phyloP scores from a whole-genome alignment of 148 eudicot species.

The Dianthus caryophyllus region DNA sequence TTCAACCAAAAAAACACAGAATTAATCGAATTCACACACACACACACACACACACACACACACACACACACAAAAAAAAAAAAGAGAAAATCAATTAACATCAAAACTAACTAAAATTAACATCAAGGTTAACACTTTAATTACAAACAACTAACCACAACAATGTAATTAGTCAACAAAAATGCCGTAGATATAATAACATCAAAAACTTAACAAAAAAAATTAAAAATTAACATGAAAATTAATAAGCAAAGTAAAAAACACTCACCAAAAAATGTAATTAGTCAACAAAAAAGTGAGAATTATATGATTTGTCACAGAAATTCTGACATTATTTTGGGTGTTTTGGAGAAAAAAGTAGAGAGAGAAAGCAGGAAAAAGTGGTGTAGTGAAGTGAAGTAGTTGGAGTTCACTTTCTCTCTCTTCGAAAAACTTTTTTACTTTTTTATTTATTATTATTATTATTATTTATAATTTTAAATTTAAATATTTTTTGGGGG shows the following conservation, averaged over 20 bases:
- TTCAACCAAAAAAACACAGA: background rate
- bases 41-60: too few relatives aligned
- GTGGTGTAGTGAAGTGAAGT: background rate
- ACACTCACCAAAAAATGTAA: background rate
- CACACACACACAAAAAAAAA: too few relatives aligned
- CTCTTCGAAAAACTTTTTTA: background rate
- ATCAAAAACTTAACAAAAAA: too few relatives aligned
- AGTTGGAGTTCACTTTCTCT: background rate
- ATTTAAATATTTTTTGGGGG: too few relatives aligned
- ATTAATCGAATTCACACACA: background rate
- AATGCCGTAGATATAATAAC: too few relatives aligned
- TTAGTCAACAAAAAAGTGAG: background rate
- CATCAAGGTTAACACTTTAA: too few relatives aligned
- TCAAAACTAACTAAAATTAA: background rate
- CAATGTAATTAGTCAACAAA: background rate
- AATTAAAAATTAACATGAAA: background rate
- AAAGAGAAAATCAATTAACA: background rate
- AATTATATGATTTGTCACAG: background rate
- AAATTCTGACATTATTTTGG: background rate
- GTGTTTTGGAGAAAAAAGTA: background rate
- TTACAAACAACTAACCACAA: background rate
- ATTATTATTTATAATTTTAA: too few relatives aligned
- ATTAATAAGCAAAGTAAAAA: background rate
- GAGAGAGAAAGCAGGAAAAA: background rate
- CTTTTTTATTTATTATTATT: background rate